These are phyloP conservation scores for Geranium brycei DNA, from an alignment of 345 rosid species.

Conservation along the genomic window DNA sequence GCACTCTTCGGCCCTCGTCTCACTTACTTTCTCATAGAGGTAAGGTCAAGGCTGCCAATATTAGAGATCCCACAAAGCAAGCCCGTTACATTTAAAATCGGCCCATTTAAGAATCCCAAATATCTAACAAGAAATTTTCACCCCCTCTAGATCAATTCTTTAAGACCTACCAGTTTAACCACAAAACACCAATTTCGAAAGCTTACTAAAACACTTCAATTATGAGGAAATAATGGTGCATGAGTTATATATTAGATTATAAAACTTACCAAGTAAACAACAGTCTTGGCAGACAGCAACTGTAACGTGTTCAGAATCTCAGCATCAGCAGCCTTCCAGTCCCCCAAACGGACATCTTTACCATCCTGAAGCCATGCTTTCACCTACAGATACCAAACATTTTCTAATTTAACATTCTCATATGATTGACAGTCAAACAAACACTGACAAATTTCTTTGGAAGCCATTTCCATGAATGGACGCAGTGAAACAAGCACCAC, in stretches of 20 bases:
- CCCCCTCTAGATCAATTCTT: too few species aligned
- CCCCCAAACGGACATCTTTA: slow-evolving; percentile 86
- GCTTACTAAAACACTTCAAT: background rate
- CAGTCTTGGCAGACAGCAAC: slow-evolving; percentile 91
- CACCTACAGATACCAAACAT: slow-evolving; percentile 34
- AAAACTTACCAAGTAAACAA: slow-evolving; percentile 73
- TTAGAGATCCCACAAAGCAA: too few species aligned
- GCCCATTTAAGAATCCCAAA: too few species aligned
- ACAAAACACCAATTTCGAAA: background rate
- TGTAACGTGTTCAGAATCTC: slow-evolving; percentile 91
- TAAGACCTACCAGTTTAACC: background rate
- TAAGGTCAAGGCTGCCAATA: too few species aligned
- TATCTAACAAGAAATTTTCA: too few species aligned
- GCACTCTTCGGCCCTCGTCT: too few species aligned
- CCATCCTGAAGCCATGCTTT: slow-evolving; percentile 73
- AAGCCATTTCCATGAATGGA: too few species aligned
- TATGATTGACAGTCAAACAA: background rate
- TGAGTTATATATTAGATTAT: background rate
- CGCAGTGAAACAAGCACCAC: too few species aligned
- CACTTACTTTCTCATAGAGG: too few species aligned
- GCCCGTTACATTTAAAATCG: too few species aligned
- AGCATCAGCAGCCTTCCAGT: slow-evolving; percentile 92
- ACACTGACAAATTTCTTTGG: too few species aligned
- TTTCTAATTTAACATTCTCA: background rate
- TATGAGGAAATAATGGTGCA: background rate